Percentiles rank a stretch among this genome's conserved stretches.
Conservation (phyloP, 345 rosid species). For the Corchorus olitorius region DNA sequence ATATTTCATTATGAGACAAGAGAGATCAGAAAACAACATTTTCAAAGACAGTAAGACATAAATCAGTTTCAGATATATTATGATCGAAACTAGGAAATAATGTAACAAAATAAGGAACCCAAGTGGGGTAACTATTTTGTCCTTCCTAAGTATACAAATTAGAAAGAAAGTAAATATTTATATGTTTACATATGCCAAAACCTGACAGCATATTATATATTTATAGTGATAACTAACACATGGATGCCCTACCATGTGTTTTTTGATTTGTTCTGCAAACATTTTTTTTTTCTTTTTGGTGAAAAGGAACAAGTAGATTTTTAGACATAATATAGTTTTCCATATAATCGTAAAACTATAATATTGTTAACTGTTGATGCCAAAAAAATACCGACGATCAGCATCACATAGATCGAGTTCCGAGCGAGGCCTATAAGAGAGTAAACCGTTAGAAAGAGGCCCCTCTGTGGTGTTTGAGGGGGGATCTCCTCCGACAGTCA, state of each 20-base stretch:
- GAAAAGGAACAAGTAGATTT: no score
- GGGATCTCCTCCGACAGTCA: no score
- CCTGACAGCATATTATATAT: background rate
- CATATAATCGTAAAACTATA: background rate
- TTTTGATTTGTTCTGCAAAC: background rate
- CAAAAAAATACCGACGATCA: no score
- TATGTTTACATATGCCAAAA: background rate
- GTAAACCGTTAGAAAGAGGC: no score
- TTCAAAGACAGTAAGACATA: background rate
- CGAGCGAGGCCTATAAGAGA: no score
- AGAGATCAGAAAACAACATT: background rate
- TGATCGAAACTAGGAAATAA: background rate
- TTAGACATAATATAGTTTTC: background rate
- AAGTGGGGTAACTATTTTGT: background rate
- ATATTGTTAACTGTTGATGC: background rate
- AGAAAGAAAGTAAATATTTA: background rate
- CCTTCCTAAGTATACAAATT: no score
- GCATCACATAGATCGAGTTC: no score
- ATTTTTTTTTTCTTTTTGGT: no score
- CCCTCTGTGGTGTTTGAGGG: no score
- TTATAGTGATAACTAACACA: background rate
- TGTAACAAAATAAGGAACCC: background rate
- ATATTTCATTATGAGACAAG: background rate
- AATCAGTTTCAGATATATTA: background rate
- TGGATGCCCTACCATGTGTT: constrained; percentile 14